Conservation (phyloP, 768 basidiomycete genomes). For the Cystobasidium tubakii region DNA sequence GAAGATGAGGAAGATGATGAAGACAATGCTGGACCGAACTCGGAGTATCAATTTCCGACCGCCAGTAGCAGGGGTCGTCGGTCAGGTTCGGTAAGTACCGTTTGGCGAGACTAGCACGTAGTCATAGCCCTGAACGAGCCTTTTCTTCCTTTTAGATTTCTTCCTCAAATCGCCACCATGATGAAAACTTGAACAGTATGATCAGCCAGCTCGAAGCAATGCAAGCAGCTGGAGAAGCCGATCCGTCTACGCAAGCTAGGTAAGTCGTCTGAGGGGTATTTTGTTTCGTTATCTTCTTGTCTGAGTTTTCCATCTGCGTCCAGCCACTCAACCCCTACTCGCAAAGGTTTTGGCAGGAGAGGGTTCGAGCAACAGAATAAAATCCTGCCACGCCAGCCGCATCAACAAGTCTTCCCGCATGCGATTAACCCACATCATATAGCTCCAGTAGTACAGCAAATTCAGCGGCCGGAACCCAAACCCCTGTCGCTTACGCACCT, state of each 20-base stretch:
- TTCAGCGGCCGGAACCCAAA: background rate
- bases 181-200: slow-evolving; percentile 25
- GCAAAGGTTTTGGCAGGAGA: background rate
- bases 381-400: background rate
- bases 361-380: background rate
- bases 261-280: background rate
- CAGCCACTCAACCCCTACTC: background rate
- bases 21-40: background rate
- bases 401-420: background rate
- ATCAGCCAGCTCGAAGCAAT: slow-evolving; percentile 26
- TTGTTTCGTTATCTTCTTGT: too few relatives aligned
- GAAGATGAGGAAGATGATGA: background rate
- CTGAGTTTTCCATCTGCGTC: background rate
- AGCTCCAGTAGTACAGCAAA: background rate
- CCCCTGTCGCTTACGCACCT: background rate
- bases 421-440: background rate
- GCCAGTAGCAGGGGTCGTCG: slow-evolving; percentile 8
- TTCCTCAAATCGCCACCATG: slow-evolving; percentile 11
- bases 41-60: slow-evolving; percentile 1
- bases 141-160: background rate
- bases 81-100: background rate
- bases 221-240: slow-evolving; percentile 5
- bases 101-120: too few relatives aligned
- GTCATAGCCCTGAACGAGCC: too few relatives aligned
- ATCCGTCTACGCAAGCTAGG: background rate